phyloP scores from a whole-genome alignment of 2,329 filamentous ascomycete genomes.

The Scytalidium sp. region DNA sequence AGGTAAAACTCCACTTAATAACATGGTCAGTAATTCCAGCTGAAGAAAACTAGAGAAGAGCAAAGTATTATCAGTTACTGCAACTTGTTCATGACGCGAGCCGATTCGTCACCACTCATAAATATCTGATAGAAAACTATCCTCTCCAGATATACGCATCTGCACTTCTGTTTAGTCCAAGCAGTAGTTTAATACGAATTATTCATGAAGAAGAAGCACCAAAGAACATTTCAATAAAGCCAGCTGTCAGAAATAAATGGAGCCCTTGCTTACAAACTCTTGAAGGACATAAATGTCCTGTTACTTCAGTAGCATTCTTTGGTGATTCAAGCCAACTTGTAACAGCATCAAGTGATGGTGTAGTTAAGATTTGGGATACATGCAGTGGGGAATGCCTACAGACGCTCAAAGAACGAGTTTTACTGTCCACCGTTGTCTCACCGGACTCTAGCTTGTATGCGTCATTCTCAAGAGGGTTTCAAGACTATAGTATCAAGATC shows the following conservation, averaged over 20 bases:
- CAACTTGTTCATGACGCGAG: slow-evolving; percentile 3
- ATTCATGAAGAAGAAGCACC: slow-evolving; percentile 13
- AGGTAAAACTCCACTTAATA: neutral
- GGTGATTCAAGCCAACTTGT: slow-evolving; percentile 15
- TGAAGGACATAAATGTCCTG: slow-evolving; percentile 15
- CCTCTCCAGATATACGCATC: slow-evolving; percentile 24
- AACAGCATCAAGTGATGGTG: slow-evolving; percentile 17
- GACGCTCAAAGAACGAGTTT: neutral
- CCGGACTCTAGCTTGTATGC: neutral
- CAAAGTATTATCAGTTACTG: neutral
- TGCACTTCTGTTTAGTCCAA: slow-evolving; percentile 19
- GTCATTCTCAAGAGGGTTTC: neutral
- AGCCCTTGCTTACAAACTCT: slow-evolving; percentile 20
- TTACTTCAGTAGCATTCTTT: slow-evolving; percentile 23
- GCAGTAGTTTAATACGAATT: slow-evolving; percentile 9
- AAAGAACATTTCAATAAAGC: slow-evolving; percentile 13
- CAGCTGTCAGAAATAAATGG: slow-evolving; percentile 9
- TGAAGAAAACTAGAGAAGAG: slow-evolving; percentile 3
- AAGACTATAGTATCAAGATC: slow-evolving; percentile 4
- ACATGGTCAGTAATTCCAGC: neutral
- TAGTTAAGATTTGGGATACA: slow-evolving; percentile 18
- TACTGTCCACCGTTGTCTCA: neutral
- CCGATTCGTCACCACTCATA: slow-evolving; percentile 23
- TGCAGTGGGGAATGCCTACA: neutral
- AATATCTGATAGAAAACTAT: slow-evolving; percentile 14